A percentile compares a stretch with the other conserved stretches of the same genome.
Evolutionary conservation across 108 stramenopile genomes (phyloP).

Genomic region (Schizochytrium sp.): DNA sequence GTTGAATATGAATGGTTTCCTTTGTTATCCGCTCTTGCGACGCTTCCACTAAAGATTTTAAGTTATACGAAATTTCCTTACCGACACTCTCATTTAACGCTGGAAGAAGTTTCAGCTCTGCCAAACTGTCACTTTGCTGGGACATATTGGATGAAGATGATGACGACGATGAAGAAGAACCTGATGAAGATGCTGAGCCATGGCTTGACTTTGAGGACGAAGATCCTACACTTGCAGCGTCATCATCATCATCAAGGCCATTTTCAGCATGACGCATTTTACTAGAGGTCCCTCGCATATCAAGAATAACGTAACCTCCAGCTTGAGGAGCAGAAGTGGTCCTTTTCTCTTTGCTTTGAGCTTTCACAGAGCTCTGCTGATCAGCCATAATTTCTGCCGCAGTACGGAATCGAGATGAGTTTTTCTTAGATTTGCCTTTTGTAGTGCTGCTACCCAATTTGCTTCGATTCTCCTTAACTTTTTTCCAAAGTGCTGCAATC

Average conservation of each 20-base stretch:
- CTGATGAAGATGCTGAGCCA: background rate
- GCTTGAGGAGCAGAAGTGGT: background rate
- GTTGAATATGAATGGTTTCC: background rate
- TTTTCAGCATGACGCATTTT: background rate
- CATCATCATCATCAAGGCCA: background rate
- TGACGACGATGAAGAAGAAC: background rate
- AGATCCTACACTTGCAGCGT: background rate
- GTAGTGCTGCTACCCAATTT: background rate
- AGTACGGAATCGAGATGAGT: background rate
- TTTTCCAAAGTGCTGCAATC: constrained; percentile 38
- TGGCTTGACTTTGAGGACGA: background rate
- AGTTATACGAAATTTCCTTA: background rate
- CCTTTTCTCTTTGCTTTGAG: background rate
- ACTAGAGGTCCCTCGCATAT: constrained; percentile 1
- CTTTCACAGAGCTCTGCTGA: background rate
- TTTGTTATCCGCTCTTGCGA: background rate
- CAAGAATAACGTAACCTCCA: background rate
- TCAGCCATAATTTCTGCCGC: constrained; percentile 16
- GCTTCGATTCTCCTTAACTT: background rate
- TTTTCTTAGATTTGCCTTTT: background rate
- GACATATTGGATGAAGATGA: background rate
- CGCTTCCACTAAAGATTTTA: background rate
- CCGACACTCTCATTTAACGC: background rate
- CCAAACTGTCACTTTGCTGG: background rate
- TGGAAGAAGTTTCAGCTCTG: background rate